Conservation (phyloP, 176 grass and related monocot species). For the Ensete glaucum region DNA sequence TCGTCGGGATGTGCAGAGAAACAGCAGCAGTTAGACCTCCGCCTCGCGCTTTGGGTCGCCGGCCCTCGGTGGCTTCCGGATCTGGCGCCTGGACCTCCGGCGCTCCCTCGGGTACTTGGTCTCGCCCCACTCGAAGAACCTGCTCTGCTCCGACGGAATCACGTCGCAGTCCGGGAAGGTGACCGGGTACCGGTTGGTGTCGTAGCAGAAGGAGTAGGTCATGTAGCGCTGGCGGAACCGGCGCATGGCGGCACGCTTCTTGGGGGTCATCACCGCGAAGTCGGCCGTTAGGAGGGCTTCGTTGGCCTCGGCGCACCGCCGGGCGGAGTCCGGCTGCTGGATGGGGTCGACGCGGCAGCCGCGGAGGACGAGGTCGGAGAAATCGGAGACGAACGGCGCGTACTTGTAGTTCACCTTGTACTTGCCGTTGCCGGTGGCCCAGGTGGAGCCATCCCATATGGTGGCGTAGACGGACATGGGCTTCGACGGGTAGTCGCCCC, state of each 20-base stretch:
- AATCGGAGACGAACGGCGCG: conserved; percentile 48
- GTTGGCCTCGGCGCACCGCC: conserved; percentile 31
- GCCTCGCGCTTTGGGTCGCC: neutral
- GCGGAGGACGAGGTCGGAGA: conserved; percentile 42
- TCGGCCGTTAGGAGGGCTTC: conserved; percentile 45
- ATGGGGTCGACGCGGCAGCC: conserved; percentile 27
- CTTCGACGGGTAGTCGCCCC: conserved; percentile 65
- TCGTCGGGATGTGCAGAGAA: too few relatives aligned
- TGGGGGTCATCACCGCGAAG: conserved; percentile 45
- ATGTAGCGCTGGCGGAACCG: conserved; percentile 43
- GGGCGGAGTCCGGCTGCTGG: conserved; percentile 6
- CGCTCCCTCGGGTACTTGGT: conserved; percentile 28
- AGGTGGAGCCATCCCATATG: conserved; percentile 76
- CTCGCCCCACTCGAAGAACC: conserved; percentile 55
- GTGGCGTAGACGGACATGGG: conserved; percentile 88
- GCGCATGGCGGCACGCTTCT: conserved; percentile 57
- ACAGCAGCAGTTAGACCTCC: neutral
- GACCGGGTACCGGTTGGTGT: conserved; percentile 43
- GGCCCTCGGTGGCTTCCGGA: neutral
- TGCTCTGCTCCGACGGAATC: conserved; percentile 15
- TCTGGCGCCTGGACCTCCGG: conserved; percentile 20
- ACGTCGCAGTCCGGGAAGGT: conserved; percentile 71
- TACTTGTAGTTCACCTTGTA: conserved; percentile 65
- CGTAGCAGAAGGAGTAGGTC: conserved; percentile 67
- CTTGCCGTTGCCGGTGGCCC: conserved; percentile 66